Evolutionary conservation across 2,329 filamentous ascomycete species (phyloP), one percentile per base, ranked within the genome.

Genomic region (Coniochaeta sp.): DNA sequence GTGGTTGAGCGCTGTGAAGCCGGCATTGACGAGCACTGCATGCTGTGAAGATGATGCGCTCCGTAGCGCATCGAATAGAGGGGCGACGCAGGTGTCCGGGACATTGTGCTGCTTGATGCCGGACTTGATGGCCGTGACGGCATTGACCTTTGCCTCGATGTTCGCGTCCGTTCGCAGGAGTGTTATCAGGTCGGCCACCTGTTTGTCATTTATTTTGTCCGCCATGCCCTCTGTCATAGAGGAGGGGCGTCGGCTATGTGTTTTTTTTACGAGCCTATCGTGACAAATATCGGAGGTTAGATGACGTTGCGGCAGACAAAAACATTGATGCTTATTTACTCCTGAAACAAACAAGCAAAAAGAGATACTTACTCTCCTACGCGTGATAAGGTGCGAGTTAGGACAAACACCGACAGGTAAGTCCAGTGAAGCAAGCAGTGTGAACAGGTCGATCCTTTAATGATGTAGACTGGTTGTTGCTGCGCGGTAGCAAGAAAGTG

Each of bases 41-140:
- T 96, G 89, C 67, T 90, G 88, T 47, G 90, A 90, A 59, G 81
- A 78, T 65, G 93, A 89, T 62, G 91, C 89, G 59, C 86, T 77
- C 64, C 89, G 88, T 68, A 96, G 81, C 64, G 88, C 90, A 63
- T 97, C 91, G 75, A 96, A 96, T 64, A 96, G 85, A 61, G 85
- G 80, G 28, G 85, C 76, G 67, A 96, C 83, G 68, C 81, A 84
- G 59, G 76, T 75, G 65, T 96, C 91, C 62, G 91, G 91, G 54
- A 96, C 90, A 77, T 92, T 92, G 72, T 90, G 89, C 74, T 96
- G 92, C 74, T 96, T 96, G 80, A 96, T 96, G 72, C 87, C 85
- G 50, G 90, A 92, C 76, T 96, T 96, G 74, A 93, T 79, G 68
- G 79, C 81, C 62, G 86, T 90, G 67, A 96, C 84, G 59, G 82